phyloP scores from a whole-genome alignment of 805 yeast genomes.

The Hanseniaspora valbyensis region DNA sequence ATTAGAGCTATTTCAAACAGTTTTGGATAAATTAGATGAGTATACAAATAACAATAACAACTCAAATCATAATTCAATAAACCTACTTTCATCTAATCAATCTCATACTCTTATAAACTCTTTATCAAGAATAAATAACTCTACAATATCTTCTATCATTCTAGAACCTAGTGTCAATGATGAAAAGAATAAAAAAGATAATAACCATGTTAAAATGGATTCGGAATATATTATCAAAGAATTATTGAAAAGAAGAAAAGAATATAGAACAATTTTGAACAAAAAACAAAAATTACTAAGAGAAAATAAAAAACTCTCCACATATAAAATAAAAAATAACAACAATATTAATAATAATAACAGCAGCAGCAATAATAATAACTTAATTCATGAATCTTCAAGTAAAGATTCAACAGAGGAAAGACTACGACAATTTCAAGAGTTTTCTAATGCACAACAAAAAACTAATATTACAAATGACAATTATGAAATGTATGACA shows the following conservation, averaged over 20 bases:
- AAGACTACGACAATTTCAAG: conserved; percentile 14
- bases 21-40: conserved; percentile 13
- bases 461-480: background rate
- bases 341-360: background rate
- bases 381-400: background rate
- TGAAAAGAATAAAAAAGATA: background rate
- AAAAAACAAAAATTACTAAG: background rate
- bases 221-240: conserved; percentile 12
- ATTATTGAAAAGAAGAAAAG: conserved; percentile 11
- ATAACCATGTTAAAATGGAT: conserved; percentile 9
- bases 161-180: background rate
- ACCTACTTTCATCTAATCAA: conserved; percentile 11
- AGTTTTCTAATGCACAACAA: background rate
- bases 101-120: conserved; percentile 6
- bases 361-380: background rate
- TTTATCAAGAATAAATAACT: conserved; percentile 9
- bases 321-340: no score
- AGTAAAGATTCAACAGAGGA: background rate
- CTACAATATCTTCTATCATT: conserved; percentile 10
- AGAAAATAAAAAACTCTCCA: background rate
- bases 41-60: conserved; percentile 4
- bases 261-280: conserved; percentile 4
- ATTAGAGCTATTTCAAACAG: conserved; percentile 1
- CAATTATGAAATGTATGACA: background rate
- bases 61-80: background rate